Evolutionary conservation across 2,329 filamentous ascomycete genomes (phyloP).

Genomic region (Grosmannia penicillata): DNA sequence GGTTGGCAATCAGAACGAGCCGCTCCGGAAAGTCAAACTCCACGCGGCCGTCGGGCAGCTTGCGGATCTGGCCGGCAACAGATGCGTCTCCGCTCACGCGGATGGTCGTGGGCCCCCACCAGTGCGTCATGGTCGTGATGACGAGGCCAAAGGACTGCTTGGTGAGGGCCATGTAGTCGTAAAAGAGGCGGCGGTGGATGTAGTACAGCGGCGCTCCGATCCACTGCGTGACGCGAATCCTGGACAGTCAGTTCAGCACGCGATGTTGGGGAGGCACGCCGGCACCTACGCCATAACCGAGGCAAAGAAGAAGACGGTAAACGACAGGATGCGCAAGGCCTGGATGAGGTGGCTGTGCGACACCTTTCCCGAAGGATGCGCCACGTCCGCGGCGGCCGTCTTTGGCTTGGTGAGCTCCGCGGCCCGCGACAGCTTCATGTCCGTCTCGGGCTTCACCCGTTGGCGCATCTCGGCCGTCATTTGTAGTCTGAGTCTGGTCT

Average conservation of each 20-base stretch:
- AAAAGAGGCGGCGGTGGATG: constrained; percentile 62
- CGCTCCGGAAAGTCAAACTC: constrained; percentile 70
- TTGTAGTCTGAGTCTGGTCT: too few relatives aligned
- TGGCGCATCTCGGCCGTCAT: constrained; percentile 22
- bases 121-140: constrained; percentile 66
- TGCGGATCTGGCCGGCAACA: constrained; percentile 58
- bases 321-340: constrained; percentile 34
- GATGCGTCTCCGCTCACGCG: constrained; percentile 72
- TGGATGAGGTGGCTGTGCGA: constrained; percentile 36
- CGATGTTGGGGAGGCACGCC: not conserved
- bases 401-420: constrained; percentile 10
- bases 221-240: constrained; percentile 57
- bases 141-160: constrained; percentile 72
- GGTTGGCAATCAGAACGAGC: constrained; percentile 73
- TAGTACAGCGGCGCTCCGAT: constrained; percentile 64
- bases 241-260: constrained; percentile 15
- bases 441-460: constrained; percentile 11
- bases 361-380: constrained; percentile 40
- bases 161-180: constrained; percentile 75
- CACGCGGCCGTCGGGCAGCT: constrained; percentile 56
- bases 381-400: constrained; percentile 9
- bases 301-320: constrained; percentile 35
- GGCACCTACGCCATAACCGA: constrained; percentile 32
- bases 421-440: too few relatives aligned
- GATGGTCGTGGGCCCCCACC: constrained; percentile 75